A percentile compares a stretch with the other conserved stretches of the same genome.
Evolutionary conservation across 2,329 filamentous ascomycete species (phyloP).

Genomic region (Fragosphaeria purpurea): DNA sequence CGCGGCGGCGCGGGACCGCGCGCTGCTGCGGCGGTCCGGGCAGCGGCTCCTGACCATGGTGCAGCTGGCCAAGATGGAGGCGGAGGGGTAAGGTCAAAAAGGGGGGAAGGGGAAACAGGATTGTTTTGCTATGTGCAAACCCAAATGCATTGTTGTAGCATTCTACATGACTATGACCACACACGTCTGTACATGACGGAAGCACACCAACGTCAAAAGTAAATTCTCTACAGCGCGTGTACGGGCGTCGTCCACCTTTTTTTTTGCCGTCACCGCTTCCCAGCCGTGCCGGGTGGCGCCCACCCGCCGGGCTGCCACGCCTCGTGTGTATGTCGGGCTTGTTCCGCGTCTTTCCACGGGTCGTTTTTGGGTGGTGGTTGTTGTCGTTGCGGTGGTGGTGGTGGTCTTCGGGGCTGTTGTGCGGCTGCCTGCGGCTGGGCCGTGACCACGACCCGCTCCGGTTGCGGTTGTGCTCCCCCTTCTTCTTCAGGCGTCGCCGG

Average conservation of each 20-base stretch:
- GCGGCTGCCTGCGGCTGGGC: background rate
- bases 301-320: slow-evolving; percentile 59
- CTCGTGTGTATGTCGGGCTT: slow-evolving; percentile 45
- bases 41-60: slow-evolving; percentile 32
- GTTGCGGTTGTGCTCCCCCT: background rate
- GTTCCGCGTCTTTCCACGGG: slow-evolving; percentile 42
- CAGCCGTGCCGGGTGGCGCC: slow-evolving; percentile 26
- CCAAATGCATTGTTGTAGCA: too few species aligned
- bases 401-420: slow-evolving; percentile 3
- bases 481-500: background rate
- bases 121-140: background rate
- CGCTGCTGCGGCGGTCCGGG: slow-evolving; percentile 34
- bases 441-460: slow-evolving; percentile 1
- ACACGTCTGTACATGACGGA: too few species aligned
- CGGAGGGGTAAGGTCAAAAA: too few species aligned
- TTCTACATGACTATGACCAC: too few species aligned
- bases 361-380: slow-evolving; percentile 21
- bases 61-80: slow-evolving; percentile 22
- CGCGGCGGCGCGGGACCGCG: slow-evolving; percentile 31
- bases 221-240: too few species aligned
- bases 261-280: slow-evolving; percentile 22
- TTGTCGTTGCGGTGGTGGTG: background rate
- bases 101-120: background rate
- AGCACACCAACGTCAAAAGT: too few species aligned
- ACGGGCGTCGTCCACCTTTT: too few species aligned